Base-by-base conservation (phyloP, 192 early-diverging fungal species). In the Linnemannia elongata region DNA sequence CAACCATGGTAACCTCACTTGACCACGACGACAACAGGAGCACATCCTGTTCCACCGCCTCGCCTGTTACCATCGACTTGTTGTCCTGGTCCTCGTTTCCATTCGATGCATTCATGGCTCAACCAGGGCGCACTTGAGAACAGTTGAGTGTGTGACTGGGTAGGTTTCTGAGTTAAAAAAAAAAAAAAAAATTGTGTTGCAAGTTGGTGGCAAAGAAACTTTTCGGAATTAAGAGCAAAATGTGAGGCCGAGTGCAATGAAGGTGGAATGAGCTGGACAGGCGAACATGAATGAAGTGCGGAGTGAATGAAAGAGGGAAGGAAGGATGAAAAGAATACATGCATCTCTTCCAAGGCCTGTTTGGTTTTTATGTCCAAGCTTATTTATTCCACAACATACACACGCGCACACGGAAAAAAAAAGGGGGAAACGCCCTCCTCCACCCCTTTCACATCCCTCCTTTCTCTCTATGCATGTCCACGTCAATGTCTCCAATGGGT, bases 131-230 rank as follows among this genome's bases (percentile, higher is more conserved):
- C 69, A n/a, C 27, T 27, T 66, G 18, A 52, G 30, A 12, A 13
- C 1, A 66, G 10, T 15, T 2, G 10, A 24, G 15, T 52, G 33
- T 66, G 60, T 66, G 60, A 66, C 60, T 66, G 60, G 60, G 60
- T 15, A 66, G 60, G 60, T 66, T 66, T 66, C 12, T 33, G 60
- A 15, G 27, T 66, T 66, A n/a, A n/a, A n/a, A n/a, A n/a, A n/a
- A n/a, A n/a, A n/a, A n/a, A 27, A 60, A 27, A 60, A 60, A 60
- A 66, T 52, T 52, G 49, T 18, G 17, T 22, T 52, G 5, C 49
- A 52, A 66, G 60, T 66, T 66, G 60, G 60, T 66, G 60, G 60
- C 60, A 57, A 39, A 39, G 38, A 39, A 27, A n/a, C 55, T 57
- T n/a, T 6, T 24, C 27, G 60, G 39, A 39, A 20, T 42, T 71